Conservation (phyloP, 352 stramenopile genomes). For the Globisporangium cystogenes region DNA sequence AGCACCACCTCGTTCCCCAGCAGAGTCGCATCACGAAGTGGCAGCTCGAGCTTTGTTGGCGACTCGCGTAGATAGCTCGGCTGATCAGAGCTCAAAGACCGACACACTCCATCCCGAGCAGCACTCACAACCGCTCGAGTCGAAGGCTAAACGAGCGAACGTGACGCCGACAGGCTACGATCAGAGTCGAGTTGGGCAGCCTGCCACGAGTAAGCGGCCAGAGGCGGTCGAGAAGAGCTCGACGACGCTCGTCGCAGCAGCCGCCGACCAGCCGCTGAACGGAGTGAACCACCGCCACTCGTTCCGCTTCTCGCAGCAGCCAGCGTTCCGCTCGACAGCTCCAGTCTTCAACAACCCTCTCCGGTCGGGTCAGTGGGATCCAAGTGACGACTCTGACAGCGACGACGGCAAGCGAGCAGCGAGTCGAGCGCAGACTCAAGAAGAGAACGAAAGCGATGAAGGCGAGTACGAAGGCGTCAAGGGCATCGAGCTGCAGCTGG, state of each 20-base stretch:
- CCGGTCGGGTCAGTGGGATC: conserved; percentile 31
- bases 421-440: background rate
- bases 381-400: conserved; percentile 40
- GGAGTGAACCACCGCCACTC: conserved; percentile 3
- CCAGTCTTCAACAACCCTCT: conserved; percentile 32
- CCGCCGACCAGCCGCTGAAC: background rate
- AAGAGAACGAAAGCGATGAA: conserved; percentile 1
- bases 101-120: no score
- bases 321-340: conserved; percentile 28
- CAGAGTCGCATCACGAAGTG: background rate
- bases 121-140: background rate
- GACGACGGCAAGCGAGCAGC: conserved; percentile 15
- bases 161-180: background rate
- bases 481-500: conserved; percentile 14
- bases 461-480: conserved; percentile 15
- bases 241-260: background rate
- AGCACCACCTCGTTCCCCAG: background rate
- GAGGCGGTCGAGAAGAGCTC: background rate
- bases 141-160: background rate
- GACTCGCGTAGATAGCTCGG: background rate
- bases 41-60: background rate
- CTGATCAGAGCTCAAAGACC: no score
- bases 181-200: background rate
- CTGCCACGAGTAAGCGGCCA: background rate
- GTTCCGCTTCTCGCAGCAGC: conserved; percentile 45